Conservation (phyloP, 2,329 filamentous ascomycete species). For the Penicillium sp. region DNA sequence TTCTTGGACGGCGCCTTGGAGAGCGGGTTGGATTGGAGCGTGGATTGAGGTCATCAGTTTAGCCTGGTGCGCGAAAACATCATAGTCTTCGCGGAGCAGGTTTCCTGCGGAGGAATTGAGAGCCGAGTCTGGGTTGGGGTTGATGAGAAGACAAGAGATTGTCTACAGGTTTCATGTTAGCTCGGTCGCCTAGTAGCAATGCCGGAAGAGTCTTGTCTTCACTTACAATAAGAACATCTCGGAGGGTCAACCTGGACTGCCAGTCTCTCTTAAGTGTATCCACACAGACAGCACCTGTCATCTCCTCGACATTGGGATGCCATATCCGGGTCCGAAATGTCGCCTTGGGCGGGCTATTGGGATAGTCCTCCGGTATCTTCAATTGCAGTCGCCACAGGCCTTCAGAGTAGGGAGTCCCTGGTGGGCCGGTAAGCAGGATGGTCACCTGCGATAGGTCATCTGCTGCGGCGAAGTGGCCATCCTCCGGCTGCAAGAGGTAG, state of each 20-base stretch:
- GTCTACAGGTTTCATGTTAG: conserved; percentile 38
- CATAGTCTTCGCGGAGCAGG: conserved; percentile 60
- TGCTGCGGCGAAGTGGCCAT: conserved; percentile 24
- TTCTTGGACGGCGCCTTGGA: conserved; percentile 49
- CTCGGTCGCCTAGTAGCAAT: background rate
- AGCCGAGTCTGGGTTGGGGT: conserved; percentile 65
- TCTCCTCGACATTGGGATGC: conserved; percentile 65
- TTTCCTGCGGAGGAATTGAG: conserved; percentile 62
- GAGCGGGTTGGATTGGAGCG: conserved; percentile 51
- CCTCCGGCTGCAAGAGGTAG: conserved; percentile 56
- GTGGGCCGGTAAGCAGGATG: conserved; percentile 59
- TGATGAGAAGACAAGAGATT: conserved; percentile 63
- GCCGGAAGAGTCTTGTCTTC: background rate
- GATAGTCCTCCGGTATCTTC: conserved; percentile 59
- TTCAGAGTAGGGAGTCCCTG: conserved; percentile 59
- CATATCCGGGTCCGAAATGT: conserved; percentile 62
- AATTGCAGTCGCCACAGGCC: conserved; percentile 63
- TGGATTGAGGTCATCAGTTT: conserved; percentile 64
- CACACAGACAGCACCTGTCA: conserved; percentile 63
- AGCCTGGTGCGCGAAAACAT: conserved; percentile 57
- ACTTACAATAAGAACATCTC: conserved; percentile 57
- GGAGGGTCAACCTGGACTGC: conserved; percentile 57
- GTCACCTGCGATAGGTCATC: conserved; percentile 60
- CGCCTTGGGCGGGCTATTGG: conserved; percentile 53
- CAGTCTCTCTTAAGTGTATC: conserved; percentile 66